Evolutionary conservation across 129 eudicot species (phyloP), one percentile per base, ranked within the genome.

Genomic region (Centella asiatica): DNA sequence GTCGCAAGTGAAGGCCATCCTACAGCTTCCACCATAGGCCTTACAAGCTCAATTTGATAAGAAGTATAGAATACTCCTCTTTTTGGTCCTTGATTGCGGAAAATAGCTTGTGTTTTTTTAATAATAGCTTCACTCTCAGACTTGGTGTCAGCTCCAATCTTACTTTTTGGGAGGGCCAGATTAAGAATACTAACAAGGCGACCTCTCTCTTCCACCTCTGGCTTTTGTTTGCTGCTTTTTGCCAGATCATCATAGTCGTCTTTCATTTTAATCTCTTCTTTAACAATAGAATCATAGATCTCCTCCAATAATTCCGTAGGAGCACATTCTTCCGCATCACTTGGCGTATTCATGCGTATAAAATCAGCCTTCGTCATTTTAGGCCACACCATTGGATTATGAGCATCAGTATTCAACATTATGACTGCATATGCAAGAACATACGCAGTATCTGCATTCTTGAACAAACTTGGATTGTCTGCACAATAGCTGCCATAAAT

Each of bases 1-100:
- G 96, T 84, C 52, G 99, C 99, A 68, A 92, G 92, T 55, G 88
- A 77, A 39, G 99, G 96, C 99, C 99, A 92, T 31, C 99, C 99
- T 12, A 87, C 84, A 68, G 92, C 80, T 80, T 92, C 96, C 54
- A 87, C 88, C 95, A 92, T 92, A 44, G 94, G 99, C 49, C 96
- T 77, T 39, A 92, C 81, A 63, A 87, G 95, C 73, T 87, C 95
- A 54, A 87, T 72, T 64, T 84, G 78, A 62, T 87, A 74, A 14
- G 99, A 82, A 29, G 95, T 80, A 70, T 82, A 76, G 69, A 87
- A 87, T 4, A 87, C 78, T n/a, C 96, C 99, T 70, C 99, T 78
- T 72, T 87, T 84, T 24, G 84, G 81, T 13, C 95, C 95, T 69
- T 78, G 85, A 51, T 74, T 86, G 37, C 83, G 80, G 34, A 92